Percentiles rank a stretch among this genome's conserved stretches.
These are phyloP conservation scores for Escallonia rubra DNA, from an alignment of 129 eudicot species.

Conservation along the genomic window DNA sequence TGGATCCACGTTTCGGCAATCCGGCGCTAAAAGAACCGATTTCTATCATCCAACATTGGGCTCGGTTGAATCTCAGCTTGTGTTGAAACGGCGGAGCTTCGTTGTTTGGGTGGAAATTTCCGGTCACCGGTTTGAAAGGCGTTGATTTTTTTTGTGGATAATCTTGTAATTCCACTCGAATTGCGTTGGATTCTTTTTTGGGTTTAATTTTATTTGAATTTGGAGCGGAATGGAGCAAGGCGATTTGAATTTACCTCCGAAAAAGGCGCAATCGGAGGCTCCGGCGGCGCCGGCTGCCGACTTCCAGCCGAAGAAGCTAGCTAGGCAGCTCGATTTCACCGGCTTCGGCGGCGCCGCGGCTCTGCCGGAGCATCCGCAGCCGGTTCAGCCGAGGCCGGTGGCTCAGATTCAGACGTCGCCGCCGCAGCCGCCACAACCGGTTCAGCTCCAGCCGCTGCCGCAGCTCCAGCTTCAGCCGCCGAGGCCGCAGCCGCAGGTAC, in stretches of 20 bases:
- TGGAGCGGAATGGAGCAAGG: slow-evolving; percentile 48
- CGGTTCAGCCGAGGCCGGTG: slow-evolving; percentile 10
- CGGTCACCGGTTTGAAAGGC: slow-evolving; percentile 3
- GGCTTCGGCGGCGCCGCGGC: slow-evolving; percentile 31
- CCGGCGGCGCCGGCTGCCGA: slow-evolving; percentile 33
- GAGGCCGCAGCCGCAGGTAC: slow-evolving; percentile 21
- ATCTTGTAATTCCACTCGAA: too few species aligned
- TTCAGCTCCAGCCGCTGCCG: slow-evolving; percentile 26
- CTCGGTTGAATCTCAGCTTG: slow-evolving; percentile 16
- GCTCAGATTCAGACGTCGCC: slow-evolving; percentile 20
- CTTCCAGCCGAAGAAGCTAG: slow-evolving; percentile 71
- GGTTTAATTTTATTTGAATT: slow-evolving; percentile 2
- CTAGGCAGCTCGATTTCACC: slow-evolving; percentile 80
- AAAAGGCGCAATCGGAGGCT: slow-evolving; percentile 45
- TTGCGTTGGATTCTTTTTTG: too few species aligned
- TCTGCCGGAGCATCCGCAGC: slow-evolving; percentile 35
- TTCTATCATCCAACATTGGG: not conserved
- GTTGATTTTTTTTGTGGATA: slow-evolving; percentile 19
- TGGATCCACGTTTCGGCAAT: too few species aligned
- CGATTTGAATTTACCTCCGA: slow-evolving; percentile 63
- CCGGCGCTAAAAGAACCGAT: too few species aligned
- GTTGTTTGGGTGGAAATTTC: not conserved
- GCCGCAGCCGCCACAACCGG: slow-evolving; percentile 16
- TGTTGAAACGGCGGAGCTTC: slow-evolving; percentile 13
- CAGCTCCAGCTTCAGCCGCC: slow-evolving; percentile 22